These are phyloP conservation scores for Elsinoe necatrix DNA, from an alignment of 2,329 filamentous ascomycete species.

Conservation along the genomic window DNA sequence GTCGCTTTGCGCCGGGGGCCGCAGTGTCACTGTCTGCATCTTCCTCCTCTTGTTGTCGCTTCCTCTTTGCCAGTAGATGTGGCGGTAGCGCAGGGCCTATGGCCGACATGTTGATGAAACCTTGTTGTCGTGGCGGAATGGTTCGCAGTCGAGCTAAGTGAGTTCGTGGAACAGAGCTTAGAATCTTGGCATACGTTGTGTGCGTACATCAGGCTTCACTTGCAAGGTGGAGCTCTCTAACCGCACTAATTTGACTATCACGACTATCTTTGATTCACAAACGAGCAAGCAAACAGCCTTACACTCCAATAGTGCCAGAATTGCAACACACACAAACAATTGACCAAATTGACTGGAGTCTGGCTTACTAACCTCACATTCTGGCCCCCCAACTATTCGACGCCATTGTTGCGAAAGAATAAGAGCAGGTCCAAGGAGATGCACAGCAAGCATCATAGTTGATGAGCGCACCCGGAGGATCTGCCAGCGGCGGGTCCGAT, in stretches of 20 bases:
- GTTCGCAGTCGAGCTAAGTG: constrained; percentile 14
- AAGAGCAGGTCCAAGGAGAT: neutral
- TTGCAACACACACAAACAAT: too few species aligned
- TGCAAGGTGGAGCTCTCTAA: neutral
- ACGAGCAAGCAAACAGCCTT: too few species aligned
- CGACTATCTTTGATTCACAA: too few species aligned
- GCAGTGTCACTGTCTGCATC: constrained; percentile 29
- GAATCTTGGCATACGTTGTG: neutral
- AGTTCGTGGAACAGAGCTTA: constrained; percentile 15
- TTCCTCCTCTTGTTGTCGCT: constrained; percentile 41
- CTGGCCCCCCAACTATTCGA: too few species aligned
- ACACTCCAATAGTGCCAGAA: too few species aligned
- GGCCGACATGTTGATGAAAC: constrained; percentile 47
- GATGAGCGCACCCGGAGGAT: constrained; percentile 6
- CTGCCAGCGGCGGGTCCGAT: constrained; percentile 48
- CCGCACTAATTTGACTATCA: neutral
- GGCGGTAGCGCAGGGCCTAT: constrained; percentile 64
- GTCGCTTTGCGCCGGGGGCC: constrained; percentile 32
- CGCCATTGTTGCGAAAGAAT: too few species aligned
- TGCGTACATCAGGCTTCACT: constrained; percentile 7
- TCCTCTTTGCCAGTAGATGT: constrained; percentile 48
- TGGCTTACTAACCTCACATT: too few species aligned
- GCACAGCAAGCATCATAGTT: neutral
- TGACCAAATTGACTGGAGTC: too few species aligned
- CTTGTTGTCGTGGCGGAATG: neutral